Evolutionary conservation across 2,329 filamentous ascomycete species (phyloP).

Genomic region (Dactylonectria estremocensis): DNA sequence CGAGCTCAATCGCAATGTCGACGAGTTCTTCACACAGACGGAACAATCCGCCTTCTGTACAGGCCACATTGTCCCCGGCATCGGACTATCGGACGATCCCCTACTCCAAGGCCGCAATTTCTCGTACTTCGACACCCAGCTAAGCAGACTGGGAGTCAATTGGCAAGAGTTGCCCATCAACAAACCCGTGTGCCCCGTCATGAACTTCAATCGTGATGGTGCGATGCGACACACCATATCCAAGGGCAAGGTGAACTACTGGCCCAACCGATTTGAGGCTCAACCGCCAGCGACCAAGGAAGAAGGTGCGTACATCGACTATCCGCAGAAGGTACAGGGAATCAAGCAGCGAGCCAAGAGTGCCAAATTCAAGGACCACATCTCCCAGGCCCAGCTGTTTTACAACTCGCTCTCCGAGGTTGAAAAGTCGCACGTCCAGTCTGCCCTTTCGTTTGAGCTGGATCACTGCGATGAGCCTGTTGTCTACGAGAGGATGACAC

Average conservation of each 20-base stretch:
- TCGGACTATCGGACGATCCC: conserved; percentile 84
- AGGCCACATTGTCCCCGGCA: conserved; percentile 82
- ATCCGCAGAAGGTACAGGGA: conserved; percentile 73
- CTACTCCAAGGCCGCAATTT: conserved; percentile 82
- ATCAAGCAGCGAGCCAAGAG: conserved; percentile 80
- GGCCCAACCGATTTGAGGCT: conserved; percentile 72
- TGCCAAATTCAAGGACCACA: conserved; percentile 84
- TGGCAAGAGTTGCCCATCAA: conserved; percentile 86
- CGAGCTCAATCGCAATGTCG: conserved; percentile 83
- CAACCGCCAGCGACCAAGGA: conserved; percentile 75
- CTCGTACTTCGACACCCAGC: conserved; percentile 59
- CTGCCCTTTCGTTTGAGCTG: conserved; percentile 82
- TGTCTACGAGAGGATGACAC: conserved; percentile 80
- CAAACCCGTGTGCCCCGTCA: conserved; percentile 79
- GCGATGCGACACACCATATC: conserved; percentile 80
- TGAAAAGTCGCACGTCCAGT: conserved; percentile 80
- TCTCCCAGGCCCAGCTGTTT: conserved; percentile 85
- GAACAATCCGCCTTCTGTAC: conserved; percentile 91
- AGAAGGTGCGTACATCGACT: conserved; percentile 80
- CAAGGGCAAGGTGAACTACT: conserved; percentile 76
- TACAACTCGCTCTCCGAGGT: conserved; percentile 81
- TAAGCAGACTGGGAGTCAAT: conserved; percentile 69
- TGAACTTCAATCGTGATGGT: conserved; percentile 85
- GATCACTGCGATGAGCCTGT: conserved; percentile 86
- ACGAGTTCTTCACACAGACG: conserved; percentile 87